Evolutionary conservation across 164 flowering plant species (phyloP).

Genomic region (Vitis rupestris): DNA sequence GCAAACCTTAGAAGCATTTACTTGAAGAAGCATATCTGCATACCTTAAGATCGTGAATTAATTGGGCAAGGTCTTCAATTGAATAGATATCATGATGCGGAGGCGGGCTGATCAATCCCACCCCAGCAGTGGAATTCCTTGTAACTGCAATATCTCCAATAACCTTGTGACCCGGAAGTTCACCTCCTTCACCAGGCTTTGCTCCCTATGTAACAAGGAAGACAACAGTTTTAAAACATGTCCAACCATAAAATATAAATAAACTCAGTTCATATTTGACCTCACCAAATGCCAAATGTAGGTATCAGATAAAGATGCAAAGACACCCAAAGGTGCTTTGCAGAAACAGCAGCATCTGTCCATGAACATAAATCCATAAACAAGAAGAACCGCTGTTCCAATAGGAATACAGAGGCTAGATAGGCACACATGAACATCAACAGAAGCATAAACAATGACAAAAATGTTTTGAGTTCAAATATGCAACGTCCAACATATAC

Average conservation of each 20-base stretch:
- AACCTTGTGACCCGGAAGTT: slow-evolving; percentile 99
- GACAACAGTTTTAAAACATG: neutral
- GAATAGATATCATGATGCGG: slow-evolving; percentile 99
- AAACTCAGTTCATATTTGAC: slow-evolving; percentile 28
- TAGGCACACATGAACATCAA: neutral
- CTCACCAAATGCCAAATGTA: slow-evolving; percentile 62
- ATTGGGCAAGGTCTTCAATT: slow-evolving; percentile 97
- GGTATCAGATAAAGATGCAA: slow-evolving; percentile 63
- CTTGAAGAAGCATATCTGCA: neutral
- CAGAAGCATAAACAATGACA: neutral
- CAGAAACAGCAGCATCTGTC: slow-evolving; percentile 67
- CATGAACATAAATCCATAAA: slow-evolving; percentile 64
- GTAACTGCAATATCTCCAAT: slow-evolving; percentile 97
- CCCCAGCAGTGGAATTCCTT: slow-evolving; percentile 97
- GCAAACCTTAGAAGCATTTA: neutral
- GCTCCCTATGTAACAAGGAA: slow-evolving; percentile 76
- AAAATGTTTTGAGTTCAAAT: neutral
- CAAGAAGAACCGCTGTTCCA: slow-evolving; percentile 28
- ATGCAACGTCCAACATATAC: slow-evolving; percentile 32
- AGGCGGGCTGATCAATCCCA: slow-evolving; percentile 98
- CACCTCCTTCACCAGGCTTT: slow-evolving; percentile 99
- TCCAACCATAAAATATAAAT: too few species aligned
- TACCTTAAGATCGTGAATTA: slow-evolving; percentile 98
- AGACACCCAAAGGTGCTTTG: slow-evolving; percentile 70
- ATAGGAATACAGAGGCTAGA: slow-evolving; percentile 24